Base-by-base conservation (phyloP, 257 asterid species). In the Solanum raphanifolium region DNA sequence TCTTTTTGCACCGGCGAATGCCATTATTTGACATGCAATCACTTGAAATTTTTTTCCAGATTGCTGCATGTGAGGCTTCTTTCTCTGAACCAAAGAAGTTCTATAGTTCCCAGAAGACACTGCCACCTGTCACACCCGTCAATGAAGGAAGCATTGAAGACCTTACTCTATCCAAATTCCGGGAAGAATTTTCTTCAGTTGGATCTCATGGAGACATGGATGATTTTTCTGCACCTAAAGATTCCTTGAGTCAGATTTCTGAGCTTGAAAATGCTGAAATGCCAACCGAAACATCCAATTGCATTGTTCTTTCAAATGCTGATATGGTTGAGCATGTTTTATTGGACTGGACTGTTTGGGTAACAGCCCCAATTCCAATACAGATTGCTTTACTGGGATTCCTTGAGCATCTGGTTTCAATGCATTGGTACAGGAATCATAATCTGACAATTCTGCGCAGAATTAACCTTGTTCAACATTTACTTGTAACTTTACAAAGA, bases 301-400 rank as follows among this genome's bases (percentile, higher is more conserved):
- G 99, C 91, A 93, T 96, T 89, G 99, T 96, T 74, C 94, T 97
- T 84, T 97, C 99, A 75, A 96, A 97, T 91, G 92, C 99, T 86
- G 99, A 97, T 91, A 97, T 97, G 99, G 99, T 96, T 92, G 99
- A 97, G 92, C 99, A 97, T 88, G 98, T 97, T 85, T 90, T 97
- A 91, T 93, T 97, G 98, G 99, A 97, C 92, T 96, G 99, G 99
- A 96, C 99, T 31, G 92, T 97, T 86, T 97, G 99, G 99, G 99
- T 95, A 83, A 90, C 93, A 66, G 98, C 99, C 72, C 96, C 98
- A 3, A 90, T 96, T 83, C 94, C 98, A 43, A 94, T 97, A 90
- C 99, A 96, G 87, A 94, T 97, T 87, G 90, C 99, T 86, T 91
- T 97, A 65, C 93, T 97, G 88, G 99, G 99, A 75, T 97, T 97